Conservation (phyloP, 2,329 filamentous ascomycete genomes). For the Fusarium sp. region DNA sequence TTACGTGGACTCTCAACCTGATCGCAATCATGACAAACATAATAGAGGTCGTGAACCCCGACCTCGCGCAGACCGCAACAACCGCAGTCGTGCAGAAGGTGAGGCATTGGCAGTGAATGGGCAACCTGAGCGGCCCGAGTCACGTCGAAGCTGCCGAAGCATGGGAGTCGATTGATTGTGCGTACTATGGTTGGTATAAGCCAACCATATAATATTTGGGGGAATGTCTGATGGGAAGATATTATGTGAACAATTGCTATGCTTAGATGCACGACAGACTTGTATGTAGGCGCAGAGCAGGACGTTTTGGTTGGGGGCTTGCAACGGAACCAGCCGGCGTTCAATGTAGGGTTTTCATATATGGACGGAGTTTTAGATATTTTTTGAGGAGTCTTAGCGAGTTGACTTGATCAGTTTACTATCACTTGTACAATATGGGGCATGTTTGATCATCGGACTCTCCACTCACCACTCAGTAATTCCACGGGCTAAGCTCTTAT, state of each 20-base stretch:
- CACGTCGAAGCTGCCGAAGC: slow-evolving; percentile 28
- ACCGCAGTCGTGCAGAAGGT: neutral
- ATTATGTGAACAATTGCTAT: neutral
- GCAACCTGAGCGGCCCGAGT: slow-evolving; percentile 24
- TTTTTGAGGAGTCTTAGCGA: slow-evolving; percentile 22
- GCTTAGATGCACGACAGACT: neutral
- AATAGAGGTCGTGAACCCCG: slow-evolving; percentile 24
- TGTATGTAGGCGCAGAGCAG: slow-evolving; percentile 2
- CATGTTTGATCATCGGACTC: slow-evolving; percentile 13
- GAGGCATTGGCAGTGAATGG: slow-evolving; percentile 8
- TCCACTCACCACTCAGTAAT: neutral
- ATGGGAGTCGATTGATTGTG: slow-evolving; percentile 46
- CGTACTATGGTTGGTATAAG: neutral
- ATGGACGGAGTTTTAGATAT: slow-evolving; percentile 32
- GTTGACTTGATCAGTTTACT: slow-evolving; percentile 7
- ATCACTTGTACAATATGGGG: slow-evolving; percentile 35
- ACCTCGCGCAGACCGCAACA: slow-evolving; percentile 31
- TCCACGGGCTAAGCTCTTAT: too few relatives aligned
- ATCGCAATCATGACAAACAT: slow-evolving; percentile 26
- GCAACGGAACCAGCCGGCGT: slow-evolving; percentile 28
- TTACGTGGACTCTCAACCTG: slow-evolving; percentile 30
- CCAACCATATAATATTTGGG: slow-evolving; percentile 8
- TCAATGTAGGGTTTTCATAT: slow-evolving; percentile 33
- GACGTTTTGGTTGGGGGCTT: slow-evolving; percentile 31
- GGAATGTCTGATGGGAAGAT: slow-evolving; percentile 6